A percentile compares a stretch with the other conserved stretches of the same genome.
phyloP scores from a whole-genome alignment of 2,329 filamentous ascomycete genomes.

The Fusarium drepaniforme region DNA sequence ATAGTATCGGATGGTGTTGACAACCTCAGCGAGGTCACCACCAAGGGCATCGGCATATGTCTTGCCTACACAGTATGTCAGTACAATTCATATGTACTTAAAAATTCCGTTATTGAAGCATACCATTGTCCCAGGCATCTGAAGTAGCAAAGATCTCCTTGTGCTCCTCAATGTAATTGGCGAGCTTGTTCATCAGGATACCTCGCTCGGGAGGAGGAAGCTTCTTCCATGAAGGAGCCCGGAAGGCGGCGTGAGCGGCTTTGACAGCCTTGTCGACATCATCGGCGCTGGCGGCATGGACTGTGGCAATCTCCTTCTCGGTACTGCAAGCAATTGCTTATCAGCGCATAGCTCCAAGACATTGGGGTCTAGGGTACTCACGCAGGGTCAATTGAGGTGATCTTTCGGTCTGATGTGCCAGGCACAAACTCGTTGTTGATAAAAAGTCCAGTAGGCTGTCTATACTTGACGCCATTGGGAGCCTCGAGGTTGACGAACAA shows the following conservation, averaged over 20 bases:
- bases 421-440: constrained; percentile 88
- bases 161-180: constrained; percentile 70
- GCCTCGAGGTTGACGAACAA: constrained; percentile 73
- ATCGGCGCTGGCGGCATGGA: constrained; percentile 44
- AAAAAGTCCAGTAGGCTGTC: constrained; percentile 81
- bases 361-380: constrained; percentile 16
- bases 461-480: constrained; percentile 81
- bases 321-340: constrained; percentile 30
- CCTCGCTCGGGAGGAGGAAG: constrained; percentile 75
- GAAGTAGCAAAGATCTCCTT: constrained; percentile 59
- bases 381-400: constrained; percentile 47
- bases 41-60: constrained; percentile 72
- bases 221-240: constrained; percentile 75
- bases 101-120: not conserved
- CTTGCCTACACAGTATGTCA: constrained; percentile 54
- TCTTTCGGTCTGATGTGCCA: constrained; percentile 40
- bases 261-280: constrained; percentile 48
- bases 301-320: constrained; percentile 45
- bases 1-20: constrained; percentile 49
- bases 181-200: constrained; percentile 75
- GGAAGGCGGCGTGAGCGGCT: constrained; percentile 74
- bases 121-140: constrained; percentile 77
- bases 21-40: constrained; percentile 67
- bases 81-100: constrained; percentile 52
- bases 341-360: not conserved